Evolutionary conservation across 2,329 filamentous ascomycete genomes (phyloP), one percentile per base, ranked within the genome.

Genomic region (Hypoxylon sp.): DNA sequence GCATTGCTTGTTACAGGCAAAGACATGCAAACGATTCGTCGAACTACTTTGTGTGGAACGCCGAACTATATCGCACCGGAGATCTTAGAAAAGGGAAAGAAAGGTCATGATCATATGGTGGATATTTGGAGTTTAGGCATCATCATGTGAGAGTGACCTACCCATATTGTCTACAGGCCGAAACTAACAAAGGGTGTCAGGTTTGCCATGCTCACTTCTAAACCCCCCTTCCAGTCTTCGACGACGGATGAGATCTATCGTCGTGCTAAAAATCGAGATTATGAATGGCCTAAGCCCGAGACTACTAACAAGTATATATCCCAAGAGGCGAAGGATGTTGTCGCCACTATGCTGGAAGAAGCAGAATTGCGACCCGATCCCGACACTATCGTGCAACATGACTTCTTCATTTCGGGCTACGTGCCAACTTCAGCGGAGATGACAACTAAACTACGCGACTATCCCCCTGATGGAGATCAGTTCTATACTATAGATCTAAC

Each of bases 51-150:
- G 64, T 99, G 96, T 73, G 96, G 96, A 63, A 99, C 96, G 3
- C 96, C 96, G 1, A 99, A 99, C 79, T 99, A 99, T 78, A 97
- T 99, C 72, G 96, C 96, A 0, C 96, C 96, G 0, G 96, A 99
- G 76, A 97, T 99, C 67, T 81, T 99, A 54, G 93, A 97, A 75
- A 97, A 96, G 83, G 93, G 91, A 32, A 96, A 93, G 76, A 93
- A 95, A 74, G 96, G 96, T 0, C 96, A 99, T 77, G 96, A 97
- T 71, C 94, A 98, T 77, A 97, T 96, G 83, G 96, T 99, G 2
- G 96, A 99, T 77, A 92, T 99, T 60, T 99, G 96, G 96, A 97
- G 95, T 46, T 85, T 99, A 76, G 96, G 96, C 19, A 96, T 99
- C 71, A 99, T 99, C 77, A 94, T 96, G 90, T 94, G 82, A 82